Evolutionary conservation across 2,329 filamentous ascomycete species (phyloP).

Genomic region (Trichoderma sp.): DNA sequence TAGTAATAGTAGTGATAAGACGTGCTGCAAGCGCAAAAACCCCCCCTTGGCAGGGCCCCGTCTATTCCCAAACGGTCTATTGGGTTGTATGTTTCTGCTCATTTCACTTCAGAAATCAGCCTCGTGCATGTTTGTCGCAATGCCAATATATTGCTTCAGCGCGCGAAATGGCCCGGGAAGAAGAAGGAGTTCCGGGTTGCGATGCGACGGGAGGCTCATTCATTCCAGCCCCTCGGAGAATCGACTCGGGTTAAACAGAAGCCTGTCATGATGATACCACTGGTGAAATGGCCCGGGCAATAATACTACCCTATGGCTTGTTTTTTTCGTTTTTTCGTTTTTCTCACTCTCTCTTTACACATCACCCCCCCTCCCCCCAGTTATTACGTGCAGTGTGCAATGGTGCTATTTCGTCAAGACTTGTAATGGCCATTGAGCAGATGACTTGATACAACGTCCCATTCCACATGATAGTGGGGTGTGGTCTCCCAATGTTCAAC

Average conservation of each 20-base stretch:
- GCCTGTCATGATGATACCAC: constrained; percentile 7
- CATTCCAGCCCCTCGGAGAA: neutral
- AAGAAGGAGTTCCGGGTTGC: neutral
- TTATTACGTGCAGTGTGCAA: neutral
- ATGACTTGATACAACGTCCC: neutral
- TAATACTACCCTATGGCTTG: neutral
- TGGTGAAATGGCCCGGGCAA: neutral
- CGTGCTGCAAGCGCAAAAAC: neutral
- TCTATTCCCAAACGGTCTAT: neutral
- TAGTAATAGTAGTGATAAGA: too few relatives aligned
- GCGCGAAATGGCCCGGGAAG: constrained; percentile 1
- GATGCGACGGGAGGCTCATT: constrained; percentile 1
- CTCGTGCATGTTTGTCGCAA: neutral
- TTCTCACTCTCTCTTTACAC: neutral
- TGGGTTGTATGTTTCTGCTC: neutral
- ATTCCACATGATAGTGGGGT: neutral
- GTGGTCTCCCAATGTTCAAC: neutral
- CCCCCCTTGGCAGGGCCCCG: neutral
- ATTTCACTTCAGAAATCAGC: neutral
- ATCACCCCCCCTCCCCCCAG: neutral
- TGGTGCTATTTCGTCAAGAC: neutral
- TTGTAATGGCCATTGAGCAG: neutral
- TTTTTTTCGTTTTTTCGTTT: neutral
- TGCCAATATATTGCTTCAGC: constrained; percentile 8
- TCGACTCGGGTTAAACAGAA: too few relatives aligned